Base-by-base conservation (phyloP, 108 stramenopile genomes). In the Fragilaria crotonensis region DNA sequence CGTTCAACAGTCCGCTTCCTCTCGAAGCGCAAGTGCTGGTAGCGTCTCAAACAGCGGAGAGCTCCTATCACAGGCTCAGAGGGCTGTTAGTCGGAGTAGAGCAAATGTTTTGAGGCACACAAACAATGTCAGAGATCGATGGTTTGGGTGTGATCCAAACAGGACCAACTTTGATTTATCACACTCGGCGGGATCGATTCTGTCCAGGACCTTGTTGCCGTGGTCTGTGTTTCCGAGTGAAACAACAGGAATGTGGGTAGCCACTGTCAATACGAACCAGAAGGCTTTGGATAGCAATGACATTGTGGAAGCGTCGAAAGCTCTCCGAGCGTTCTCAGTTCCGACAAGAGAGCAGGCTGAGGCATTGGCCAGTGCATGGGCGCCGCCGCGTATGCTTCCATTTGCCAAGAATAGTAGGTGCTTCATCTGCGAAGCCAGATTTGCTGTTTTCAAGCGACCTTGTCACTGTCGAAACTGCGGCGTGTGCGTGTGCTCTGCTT, bases 391-490 rank as follows among this genome's bases (percentile, higher is more conserved):
- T 25, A 83, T 83, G 78, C 50, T 64, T 30, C 52, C 69, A 17
- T 78, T 83, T 30, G 58, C 33, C 14, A 45, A 60, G 19, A 67
- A 54, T 60, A 65, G 73, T 3, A 32, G 11, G 17, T 84, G 83
- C 52, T 60, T 60, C 51, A 72, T 76, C 29, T 79, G 83, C 36
- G 41, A 68, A n/a, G 29, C 57, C 0, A 63, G 52, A 33, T 84
- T 84, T 63, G 63, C 60, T 18, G 54, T 80, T 1, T 73, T 78
- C n/a, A 50, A 62, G 17, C 57, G 76, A 28, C 59, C 83, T 2
- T 77, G 76, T 52, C 83, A 84, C 53, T 84, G 83, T 48, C 55
- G 76, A 54, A 84, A 80, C 41, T 84, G 83, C 51, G 83, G 83
- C 3, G 73, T 84, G 1, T 73, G 72, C 46, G 48, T 84, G 3